Base-by-base conservation (phyloP, 192 early-diverging fungal species). In the Linnemannia zychae region DNA sequence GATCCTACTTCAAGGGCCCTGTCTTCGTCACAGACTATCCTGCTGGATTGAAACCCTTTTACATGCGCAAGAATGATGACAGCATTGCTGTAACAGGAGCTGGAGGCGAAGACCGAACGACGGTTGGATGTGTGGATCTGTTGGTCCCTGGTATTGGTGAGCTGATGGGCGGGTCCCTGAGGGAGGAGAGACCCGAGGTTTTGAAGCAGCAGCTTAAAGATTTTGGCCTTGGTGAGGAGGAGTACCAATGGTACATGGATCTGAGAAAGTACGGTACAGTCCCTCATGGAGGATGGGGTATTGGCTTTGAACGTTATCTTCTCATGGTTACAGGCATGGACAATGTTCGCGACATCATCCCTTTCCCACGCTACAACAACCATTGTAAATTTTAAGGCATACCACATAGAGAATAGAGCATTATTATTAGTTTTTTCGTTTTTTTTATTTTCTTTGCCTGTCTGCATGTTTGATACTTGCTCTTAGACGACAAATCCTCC, bases 21-120 rank as follows among this genome's bases (percentile, higher is more conserved):
- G 94, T 98, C 4, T 98, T 96, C 92, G 95, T 98, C 22, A 97
- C 95, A n/a, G 94, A 97, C 72, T 98, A 97, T 79, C 97, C 96
- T 9, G 83, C 88, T 1, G 79, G 74, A 15, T 77, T 96, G 38
- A 98, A 98, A 84, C 95, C 97, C 0, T 98, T 98, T 78, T 98
- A 98, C 72, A 98, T 98, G 97, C 86, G 92, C 48, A 93, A 94
- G 67, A 84, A 89, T 36, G 70, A 78, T 16, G 22, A 22, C 12
- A 20, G 50, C 44, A 16, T 46, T 47, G 16, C 33, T 37, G n/a
- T 31, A n/a, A 57, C 50, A 4, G 67, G 37, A 5, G 24, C 12
- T 20, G 74, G 37, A 5, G 24, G 7, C 12, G 74, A 66, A 15
- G 87, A 92, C 77, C 76, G 88, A 16, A 88, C 84, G 36, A 96